Evolutionary conservation across 2,329 filamentous ascomycete species (phyloP), one percentile per base, ranked within the genome.

Genomic region (Trichoderma sp.): DNA sequence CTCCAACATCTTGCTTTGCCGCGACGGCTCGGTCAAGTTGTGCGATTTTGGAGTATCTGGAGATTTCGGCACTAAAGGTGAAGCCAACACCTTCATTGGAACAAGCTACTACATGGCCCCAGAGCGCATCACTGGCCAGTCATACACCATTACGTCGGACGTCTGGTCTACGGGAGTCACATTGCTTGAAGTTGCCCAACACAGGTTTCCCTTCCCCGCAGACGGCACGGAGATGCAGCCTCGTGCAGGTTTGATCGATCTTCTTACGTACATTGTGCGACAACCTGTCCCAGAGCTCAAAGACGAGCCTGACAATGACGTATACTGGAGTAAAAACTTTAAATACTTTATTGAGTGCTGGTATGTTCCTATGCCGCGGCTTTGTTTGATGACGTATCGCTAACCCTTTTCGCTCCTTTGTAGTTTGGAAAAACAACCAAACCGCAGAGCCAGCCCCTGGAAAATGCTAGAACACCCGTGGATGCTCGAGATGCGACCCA

Each of bases 341-440:
- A 99, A 99, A 79, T 97, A 97, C 78, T 99, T 99, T 75, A 97
- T 99, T 74, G 94, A 97, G 81, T 97, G 94, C 87, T 98, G 95
- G 94, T 98, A 87, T 77, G 92, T 89, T 66, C 19, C 39, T 15
- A 13, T 5, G 17, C 6, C 17, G 56, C 72, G 74, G 69, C 78
- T 71, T 63, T 69, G 7, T 32, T 60, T 42, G 52, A 5, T 2
- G 39, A 19, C 32, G 34, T 17, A 6, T 25, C 71, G 57, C 73
- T 76, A 70, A 80, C 72, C 65, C 68, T 19, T 13, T 19, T 17
- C 5, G 17, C 5, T 34, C 27, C 45, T 63, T 29, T 35, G 53
- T 71, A 98, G 95, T 82, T 86, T 99, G 68, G 95, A 99, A 80
- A 99, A 99, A 81, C 93, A 97, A 73, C 90, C 92, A 22, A 86